Evolutionary conservation across 2,329 filamentous ascomycete species (phyloP).

Genomic region (Penicillium hesseltinei): DNA sequence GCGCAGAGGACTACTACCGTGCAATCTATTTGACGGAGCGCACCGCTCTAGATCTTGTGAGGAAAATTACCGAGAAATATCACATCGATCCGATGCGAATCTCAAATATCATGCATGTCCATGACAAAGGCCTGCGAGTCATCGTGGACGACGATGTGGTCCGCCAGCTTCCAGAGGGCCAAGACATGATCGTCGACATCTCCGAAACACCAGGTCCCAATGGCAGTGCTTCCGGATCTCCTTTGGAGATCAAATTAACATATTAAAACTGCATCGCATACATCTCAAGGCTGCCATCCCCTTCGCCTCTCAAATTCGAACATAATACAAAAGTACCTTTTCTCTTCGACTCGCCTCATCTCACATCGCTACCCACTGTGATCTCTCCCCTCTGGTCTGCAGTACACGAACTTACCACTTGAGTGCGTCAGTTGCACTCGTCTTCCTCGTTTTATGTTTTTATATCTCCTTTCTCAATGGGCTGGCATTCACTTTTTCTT

Average conservation of each 20-base stretch:
- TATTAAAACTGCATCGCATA: conserved; percentile 39
- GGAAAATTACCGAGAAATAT: conserved; percentile 74
- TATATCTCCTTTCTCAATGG: conserved; percentile 19
- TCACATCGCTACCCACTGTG: background rate
- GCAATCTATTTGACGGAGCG: conserved; percentile 83
- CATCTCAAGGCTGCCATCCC: background rate
- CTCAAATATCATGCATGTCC: conserved; percentile 68
- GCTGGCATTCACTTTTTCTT: conserved; percentile 12
- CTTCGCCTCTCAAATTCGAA: background rate
- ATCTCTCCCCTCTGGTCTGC: conserved; percentile 9
- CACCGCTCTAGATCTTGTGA: conserved; percentile 70
- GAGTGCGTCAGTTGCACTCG: background rate
- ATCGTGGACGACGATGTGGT: conserved; percentile 90
- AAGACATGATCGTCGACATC: conserved; percentile 77
- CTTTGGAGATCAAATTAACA: conserved; percentile 54
- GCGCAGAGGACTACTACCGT: conserved; percentile 65
- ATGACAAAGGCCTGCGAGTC: conserved; percentile 73
- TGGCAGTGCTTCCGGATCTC: conserved; percentile 4
- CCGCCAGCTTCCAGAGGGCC: conserved; percentile 77
- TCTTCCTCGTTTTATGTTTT: conserved; percentile 11
- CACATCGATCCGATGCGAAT: conserved; percentile 71
- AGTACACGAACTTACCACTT: background rate
- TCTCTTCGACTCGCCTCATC: background rate
- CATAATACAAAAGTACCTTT: background rate
- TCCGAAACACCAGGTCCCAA: conserved; percentile 51